These are phyloP conservation scores for Boletus subparvulus DNA, from an alignment of 768 basidiomycete genomes.

Conservation along the genomic window DNA sequence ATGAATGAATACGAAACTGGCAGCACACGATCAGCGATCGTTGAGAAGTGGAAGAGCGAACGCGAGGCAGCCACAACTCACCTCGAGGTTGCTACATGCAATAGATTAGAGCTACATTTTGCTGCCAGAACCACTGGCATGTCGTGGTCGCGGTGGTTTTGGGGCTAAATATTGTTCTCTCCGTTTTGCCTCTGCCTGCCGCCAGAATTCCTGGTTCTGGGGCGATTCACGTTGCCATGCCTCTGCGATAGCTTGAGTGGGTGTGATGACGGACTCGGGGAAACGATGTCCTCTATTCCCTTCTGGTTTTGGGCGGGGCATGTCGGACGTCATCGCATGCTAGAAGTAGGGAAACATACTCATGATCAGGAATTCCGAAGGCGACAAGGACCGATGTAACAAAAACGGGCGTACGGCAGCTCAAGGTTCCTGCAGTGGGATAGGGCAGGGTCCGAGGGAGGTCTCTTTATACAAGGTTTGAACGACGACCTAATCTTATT, in stretches of 20 bases:
- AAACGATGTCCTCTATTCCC: slow-evolving; percentile 29
- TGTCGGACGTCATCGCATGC: slow-evolving; percentile 38
- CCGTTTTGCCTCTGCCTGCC: slow-evolving; percentile 49
- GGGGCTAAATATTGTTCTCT: slow-evolving; percentile 45
- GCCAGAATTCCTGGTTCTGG: slow-evolving; percentile 62
- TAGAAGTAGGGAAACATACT: slow-evolving; percentile 31
- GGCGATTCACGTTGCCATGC: slow-evolving; percentile 65
- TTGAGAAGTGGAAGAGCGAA: not conserved
- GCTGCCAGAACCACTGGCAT: slow-evolving; percentile 36
- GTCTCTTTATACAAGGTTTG: slow-evolving; percentile 39
- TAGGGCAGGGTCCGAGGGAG: slow-evolving; percentile 31
- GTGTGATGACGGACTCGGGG: slow-evolving; percentile 39
- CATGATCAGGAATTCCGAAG: slow-evolving; percentile 29
- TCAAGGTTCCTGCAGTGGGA: slow-evolving; percentile 35
- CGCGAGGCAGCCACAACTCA: slow-evolving; percentile 6
- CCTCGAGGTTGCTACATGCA: slow-evolving; percentile 16
- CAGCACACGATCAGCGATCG: slow-evolving; percentile 1
- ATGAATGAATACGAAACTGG: slow-evolving; percentile 33
- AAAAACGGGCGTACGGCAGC: slow-evolving; percentile 39
- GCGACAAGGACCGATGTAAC: slow-evolving; percentile 25
- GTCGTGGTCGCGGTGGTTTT: slow-evolving; percentile 35
- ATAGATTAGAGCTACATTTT: slow-evolving; percentile 48
- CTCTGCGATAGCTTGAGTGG: slow-evolving; percentile 64
- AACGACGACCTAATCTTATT: slow-evolving; percentile 31
- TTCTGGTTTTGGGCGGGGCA: slow-evolving; percentile 36